These are phyloP conservation scores for Botrytis byssoidea DNA, from an alignment of 2,329 filamentous ascomycete genomes.

Conservation along the genomic window DNA sequence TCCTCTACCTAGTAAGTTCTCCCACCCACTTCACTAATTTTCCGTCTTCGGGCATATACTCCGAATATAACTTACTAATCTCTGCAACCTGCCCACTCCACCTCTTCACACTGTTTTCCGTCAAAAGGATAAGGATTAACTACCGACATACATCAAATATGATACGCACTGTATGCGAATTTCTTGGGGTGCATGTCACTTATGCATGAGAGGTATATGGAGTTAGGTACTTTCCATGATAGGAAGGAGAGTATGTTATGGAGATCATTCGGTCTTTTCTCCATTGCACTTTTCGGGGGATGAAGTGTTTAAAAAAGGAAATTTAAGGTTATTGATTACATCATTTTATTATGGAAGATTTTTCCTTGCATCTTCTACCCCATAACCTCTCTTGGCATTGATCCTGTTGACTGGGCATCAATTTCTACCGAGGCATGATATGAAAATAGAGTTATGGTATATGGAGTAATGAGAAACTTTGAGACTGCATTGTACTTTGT, in stretches of 20 bases:
- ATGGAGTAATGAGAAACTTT: neutral
- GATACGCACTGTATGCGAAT: neutral
- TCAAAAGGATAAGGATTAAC: neutral
- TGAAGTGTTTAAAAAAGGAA: neutral
- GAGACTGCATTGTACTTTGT: neutral
- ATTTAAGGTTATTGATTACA: neutral
- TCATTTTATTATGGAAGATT: neutral
- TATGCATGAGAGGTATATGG: neutral
- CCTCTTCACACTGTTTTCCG: neutral
- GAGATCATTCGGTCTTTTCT: neutral
- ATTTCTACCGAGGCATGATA: neutral
- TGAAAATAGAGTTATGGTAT: neutral
- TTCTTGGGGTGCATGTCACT: neutral
- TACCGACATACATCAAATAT: neutral
- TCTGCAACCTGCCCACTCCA: neutral
- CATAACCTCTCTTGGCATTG: neutral
- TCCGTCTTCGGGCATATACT: neutral
- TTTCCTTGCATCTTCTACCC: neutral
- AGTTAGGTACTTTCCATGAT: neutral
- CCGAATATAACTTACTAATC: neutral
- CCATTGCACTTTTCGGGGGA: neutral
- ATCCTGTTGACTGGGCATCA: neutral
- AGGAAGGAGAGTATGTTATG: neutral
- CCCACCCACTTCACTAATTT: neutral
- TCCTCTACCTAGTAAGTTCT: neutral